Percentiles rank a stretch among this genome's conserved stretches.
Evolutionary conservation across 2,329 filamentous ascomycete genomes (phyloP).

Genomic region (Venturia oleaginea): DNA sequence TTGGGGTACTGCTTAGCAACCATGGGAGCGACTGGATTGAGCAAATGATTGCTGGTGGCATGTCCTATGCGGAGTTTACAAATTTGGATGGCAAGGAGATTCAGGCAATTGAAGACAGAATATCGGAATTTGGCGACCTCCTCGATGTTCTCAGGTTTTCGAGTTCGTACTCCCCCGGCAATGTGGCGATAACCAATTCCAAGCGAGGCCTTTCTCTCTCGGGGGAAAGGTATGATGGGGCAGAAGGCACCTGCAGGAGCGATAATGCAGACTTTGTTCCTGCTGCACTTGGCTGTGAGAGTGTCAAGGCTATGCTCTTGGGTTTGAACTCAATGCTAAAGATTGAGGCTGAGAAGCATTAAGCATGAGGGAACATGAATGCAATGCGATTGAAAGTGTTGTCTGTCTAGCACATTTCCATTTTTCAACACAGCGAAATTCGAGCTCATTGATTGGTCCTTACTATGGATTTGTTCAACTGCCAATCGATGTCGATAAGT

Average conservation of each 20-base stretch:
- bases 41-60: background rate
- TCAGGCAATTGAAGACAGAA: background rate
- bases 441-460: background rate
- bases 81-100: background rate
- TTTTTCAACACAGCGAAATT: background rate
- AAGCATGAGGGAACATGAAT: background rate
- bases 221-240: background rate
- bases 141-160: background rate
- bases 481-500: no score
- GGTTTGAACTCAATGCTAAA: background rate
- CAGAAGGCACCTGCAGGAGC: background rate
- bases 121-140: background rate
- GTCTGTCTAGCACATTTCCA: background rate
- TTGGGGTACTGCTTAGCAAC: conserved; percentile 1
- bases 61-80: conserved; percentile 7
- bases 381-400: background rate
- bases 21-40: conserved; percentile 10
- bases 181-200: background rate
- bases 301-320: background rate
- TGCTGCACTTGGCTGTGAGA: background rate
- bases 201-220: background rate
- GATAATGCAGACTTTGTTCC: background rate
- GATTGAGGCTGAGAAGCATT: background rate
- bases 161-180: background rate
- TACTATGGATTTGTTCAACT: no score